These are phyloP conservation scores for Colletotrichum lini DNA, from an alignment of 2,329 filamentous ascomycete genomes.

Conservation along the genomic window DNA sequence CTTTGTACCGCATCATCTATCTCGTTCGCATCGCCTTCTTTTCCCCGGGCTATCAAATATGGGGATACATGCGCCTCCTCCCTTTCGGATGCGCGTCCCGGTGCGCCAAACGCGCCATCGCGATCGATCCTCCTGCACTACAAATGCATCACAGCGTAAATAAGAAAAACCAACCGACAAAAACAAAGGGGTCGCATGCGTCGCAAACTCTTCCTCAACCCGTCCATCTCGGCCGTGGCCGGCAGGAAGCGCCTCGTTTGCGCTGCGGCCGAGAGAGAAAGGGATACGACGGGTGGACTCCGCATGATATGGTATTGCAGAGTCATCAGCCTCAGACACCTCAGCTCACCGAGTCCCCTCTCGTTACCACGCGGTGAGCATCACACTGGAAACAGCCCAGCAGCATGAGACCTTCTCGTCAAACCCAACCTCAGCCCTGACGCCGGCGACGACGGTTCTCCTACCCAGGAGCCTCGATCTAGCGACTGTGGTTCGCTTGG, in stretches of 20 bases:
- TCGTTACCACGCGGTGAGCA: slow-evolving; percentile 1
- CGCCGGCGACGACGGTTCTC: not conserved
- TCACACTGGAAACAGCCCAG: slow-evolving; percentile 10
- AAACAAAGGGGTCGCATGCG: not conserved
- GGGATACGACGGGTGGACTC: not conserved
- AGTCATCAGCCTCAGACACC: not conserved
- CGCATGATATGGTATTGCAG: not conserved
- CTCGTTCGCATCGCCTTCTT: slow-evolving; percentile 3
- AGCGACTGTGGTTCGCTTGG: slow-evolving; percentile 1
- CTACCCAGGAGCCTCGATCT: slow-evolving; percentile 14
- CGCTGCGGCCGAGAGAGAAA: not conserved
- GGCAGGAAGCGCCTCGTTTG: not conserved
- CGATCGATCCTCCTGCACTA: not conserved
- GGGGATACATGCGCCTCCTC: slow-evolving; percentile 9
- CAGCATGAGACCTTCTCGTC: slow-evolving; percentile 8
- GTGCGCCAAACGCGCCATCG: slow-evolving; percentile 6
- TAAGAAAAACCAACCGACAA: not conserved
- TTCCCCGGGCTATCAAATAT: slow-evolving; percentile 28
- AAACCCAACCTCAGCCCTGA: not conserved
- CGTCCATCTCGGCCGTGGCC: not conserved
- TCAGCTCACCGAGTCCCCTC: slow-evolving; percentile 20
- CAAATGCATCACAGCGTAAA: not conserved
- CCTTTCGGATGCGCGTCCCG: slow-evolving; percentile 7
- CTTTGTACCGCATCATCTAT: not conserved
- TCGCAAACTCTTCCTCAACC: not conserved